A percentile compares a stretch with the other conserved stretches of the same genome.
phyloP scores from a whole-genome alignment of 257 asterid species.

The Forsythia viridissima region DNA sequence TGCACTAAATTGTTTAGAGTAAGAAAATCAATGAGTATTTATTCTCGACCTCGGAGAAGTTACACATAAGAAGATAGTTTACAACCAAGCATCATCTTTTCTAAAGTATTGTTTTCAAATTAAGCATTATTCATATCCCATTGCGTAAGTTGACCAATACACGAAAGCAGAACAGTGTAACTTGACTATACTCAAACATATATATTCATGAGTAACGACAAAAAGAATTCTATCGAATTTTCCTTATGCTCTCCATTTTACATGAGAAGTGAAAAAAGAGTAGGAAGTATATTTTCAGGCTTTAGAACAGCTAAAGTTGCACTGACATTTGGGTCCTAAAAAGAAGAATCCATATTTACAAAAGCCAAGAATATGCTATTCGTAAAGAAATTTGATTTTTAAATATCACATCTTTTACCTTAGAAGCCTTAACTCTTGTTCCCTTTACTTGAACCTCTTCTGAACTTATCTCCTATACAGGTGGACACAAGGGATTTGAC shows the following conservation, averaged over 20 bases:
- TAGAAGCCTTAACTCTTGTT: not conserved
- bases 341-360: not conserved
- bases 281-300: not conserved
- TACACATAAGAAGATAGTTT: too few relatives aligned
- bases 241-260: not conserved
- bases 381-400: not conserved
- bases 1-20: too few relatives aligned
- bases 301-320: not conserved
- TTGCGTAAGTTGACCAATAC: not conserved
- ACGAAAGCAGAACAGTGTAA: too few relatives aligned
- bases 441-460: not conserved
- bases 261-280: not conserved
- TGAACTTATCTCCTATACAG: constrained; percentile 39
- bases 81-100: too few relatives aligned
- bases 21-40: too few relatives aligned
- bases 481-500: constrained; percentile 94
- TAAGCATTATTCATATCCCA: too few relatives aligned
- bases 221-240: not conserved
- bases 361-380: not conserved
- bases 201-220: not conserved
- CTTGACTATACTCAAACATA: too few relatives aligned
- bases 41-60: too few relatives aligned
- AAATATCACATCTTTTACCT: not conserved
- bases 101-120: too few relatives aligned
- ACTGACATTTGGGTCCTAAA: not conserved